phyloP scores from a whole-genome alignment of 2,329 filamentous ascomycete genomes.

The Diplodia mutila region DNA sequence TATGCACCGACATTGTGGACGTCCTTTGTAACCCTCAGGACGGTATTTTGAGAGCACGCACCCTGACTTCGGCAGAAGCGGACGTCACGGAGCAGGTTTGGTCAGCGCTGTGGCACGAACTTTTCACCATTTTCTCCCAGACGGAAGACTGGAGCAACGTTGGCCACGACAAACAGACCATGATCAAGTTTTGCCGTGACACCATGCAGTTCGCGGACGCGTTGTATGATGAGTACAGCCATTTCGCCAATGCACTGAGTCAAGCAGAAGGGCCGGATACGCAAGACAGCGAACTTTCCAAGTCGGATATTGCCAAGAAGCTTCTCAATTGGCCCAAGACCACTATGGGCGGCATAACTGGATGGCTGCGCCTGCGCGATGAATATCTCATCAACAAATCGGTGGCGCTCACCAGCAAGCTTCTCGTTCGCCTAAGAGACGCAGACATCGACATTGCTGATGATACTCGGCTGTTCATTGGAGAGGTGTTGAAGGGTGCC shows the following conservation, averaged over 20 bases:
- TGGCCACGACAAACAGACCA: constrained; percentile 71
- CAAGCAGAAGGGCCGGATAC: constrained; percentile 44
- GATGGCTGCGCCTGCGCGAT: constrained; percentile 90
- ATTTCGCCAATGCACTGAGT: constrained; percentile 74
- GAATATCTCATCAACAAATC: constrained; percentile 81
- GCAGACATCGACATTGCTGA: constrained; percentile 72
- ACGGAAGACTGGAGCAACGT: constrained; percentile 81
- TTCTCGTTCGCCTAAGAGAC: constrained; percentile 79
- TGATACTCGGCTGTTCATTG: constrained; percentile 63
- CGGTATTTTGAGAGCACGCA: constrained; percentile 62
- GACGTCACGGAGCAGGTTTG: constrained; percentile 76
- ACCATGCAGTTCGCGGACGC: constrained; percentile 91
- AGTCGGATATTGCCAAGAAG: constrained; percentile 48
- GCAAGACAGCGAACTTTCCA: constrained; percentile 34
- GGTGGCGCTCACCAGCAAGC: constrained; percentile 80
- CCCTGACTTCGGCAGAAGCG: constrained; percentile 64
- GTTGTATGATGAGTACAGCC: constrained; percentile 80
- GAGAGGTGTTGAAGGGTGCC: constrained; percentile 65
- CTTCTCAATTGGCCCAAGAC: constrained; percentile 68
- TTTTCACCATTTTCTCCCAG: constrained; percentile 78
- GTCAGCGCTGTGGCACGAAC: constrained; percentile 79
- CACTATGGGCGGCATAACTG: constrained; percentile 71
- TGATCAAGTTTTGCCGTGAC: constrained; percentile 93
- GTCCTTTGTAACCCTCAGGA: constrained; percentile 67
- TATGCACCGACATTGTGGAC: constrained; percentile 64